These are phyloP conservation scores for Vitis hybrid DNA, from an alignment of 177 flowering plant genomes.

Conservation along the genomic window DNA sequence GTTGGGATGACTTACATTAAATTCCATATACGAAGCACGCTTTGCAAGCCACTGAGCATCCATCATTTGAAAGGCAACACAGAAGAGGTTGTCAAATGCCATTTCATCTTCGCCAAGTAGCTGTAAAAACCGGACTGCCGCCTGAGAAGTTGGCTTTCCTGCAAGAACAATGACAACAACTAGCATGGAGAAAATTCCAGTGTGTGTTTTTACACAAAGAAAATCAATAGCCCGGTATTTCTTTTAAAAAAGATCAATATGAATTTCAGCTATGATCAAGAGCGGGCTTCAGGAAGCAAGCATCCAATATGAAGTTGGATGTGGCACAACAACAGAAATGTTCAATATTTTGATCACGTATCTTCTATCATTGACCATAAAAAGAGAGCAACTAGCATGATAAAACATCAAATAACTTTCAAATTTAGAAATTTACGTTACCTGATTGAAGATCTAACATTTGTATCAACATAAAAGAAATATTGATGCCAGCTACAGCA, in stretches of 20 bases:
- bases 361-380: not conserved
- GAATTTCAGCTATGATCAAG: no score
- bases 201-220: no score
- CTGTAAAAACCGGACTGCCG: slow-evolving; percentile 59
- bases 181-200: not conserved
- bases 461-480: slow-evolving; percentile 76
- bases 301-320: no score
- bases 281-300: no score
- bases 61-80: slow-evolving; percentile 74
- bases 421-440: slow-evolving; percentile 9
- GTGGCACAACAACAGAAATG: not conserved
- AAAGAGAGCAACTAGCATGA: not conserved
- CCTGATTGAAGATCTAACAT: slow-evolving; percentile 89
- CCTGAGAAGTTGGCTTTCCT: slow-evolving; percentile 57
- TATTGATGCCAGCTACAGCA: slow-evolving; percentile 84
- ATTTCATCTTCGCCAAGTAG: slow-evolving; percentile 63
- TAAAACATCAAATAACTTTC: not conserved
- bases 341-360: not conserved
- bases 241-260: not conserved
- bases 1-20: slow-evolving; percentile 45
- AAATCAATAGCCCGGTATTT: not conserved
- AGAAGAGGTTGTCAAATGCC: slow-evolving; percentile 80
- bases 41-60: slow-evolving; percentile 91
- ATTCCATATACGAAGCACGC: slow-evolving; percentile 86
- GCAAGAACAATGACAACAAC: slow-evolving; percentile 15